Percentiles rank a stretch among this genome's conserved stretches.
Evolutionary conservation across 2,329 filamentous ascomycete genomes (phyloP).

Genomic region (Alternaria viburni): DNA sequence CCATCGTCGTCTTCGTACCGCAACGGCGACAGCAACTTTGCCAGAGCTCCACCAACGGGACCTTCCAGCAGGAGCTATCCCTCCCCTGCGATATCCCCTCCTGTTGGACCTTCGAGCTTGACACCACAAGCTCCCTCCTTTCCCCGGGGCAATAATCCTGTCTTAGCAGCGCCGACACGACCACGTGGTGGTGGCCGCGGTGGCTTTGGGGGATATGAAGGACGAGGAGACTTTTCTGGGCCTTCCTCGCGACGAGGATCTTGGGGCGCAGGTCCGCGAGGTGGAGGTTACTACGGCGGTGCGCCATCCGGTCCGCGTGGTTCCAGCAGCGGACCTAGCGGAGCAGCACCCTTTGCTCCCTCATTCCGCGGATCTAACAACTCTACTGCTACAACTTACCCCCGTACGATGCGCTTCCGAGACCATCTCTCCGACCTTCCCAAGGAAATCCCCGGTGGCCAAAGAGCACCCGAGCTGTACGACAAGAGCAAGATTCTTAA

Average conservation of each 20-base stretch:
- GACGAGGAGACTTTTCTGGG: slow-evolving; percentile 43
- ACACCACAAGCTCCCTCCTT: slow-evolving; percentile 44
- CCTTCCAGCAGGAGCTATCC: slow-evolving; percentile 46
- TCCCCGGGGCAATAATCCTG: slow-evolving; percentile 44
- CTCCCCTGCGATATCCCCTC: slow-evolving; percentile 49
- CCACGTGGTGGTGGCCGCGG: slow-evolving; percentile 50
- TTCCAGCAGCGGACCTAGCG: slow-evolving; percentile 30
- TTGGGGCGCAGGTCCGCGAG: slow-evolving; percentile 41
- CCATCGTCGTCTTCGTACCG: slow-evolving; percentile 43
- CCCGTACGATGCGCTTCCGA: slow-evolving; percentile 55
- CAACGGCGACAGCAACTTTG: slow-evolving; percentile 45
- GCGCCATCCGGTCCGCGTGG: slow-evolving; percentile 46
- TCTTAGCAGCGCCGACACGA: slow-evolving; percentile 49
- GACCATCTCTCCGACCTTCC: slow-evolving; percentile 53
- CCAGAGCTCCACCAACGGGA: slow-evolving; percentile 48
- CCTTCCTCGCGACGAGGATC: slow-evolving; percentile 45
- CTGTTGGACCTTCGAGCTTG: slow-evolving; percentile 45
- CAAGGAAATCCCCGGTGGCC: slow-evolving; percentile 53
- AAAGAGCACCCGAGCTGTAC: slow-evolving; percentile 51
- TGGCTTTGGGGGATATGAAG: slow-evolving; percentile 47
- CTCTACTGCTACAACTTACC: slow-evolving; percentile 54
- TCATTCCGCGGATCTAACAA: slow-evolving; percentile 52
- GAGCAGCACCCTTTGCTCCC: slow-evolving; percentile 39
- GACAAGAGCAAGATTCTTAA: slow-evolving; percentile 53
- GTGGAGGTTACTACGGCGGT: slow-evolving; percentile 36